Percentiles rank a stretch among this genome's conserved stretches.
These are phyloP conservation scores for Licmophora abbreviata DNA, from an alignment of 108 stramenopile genomes.

Conservation along the genomic window DNA sequence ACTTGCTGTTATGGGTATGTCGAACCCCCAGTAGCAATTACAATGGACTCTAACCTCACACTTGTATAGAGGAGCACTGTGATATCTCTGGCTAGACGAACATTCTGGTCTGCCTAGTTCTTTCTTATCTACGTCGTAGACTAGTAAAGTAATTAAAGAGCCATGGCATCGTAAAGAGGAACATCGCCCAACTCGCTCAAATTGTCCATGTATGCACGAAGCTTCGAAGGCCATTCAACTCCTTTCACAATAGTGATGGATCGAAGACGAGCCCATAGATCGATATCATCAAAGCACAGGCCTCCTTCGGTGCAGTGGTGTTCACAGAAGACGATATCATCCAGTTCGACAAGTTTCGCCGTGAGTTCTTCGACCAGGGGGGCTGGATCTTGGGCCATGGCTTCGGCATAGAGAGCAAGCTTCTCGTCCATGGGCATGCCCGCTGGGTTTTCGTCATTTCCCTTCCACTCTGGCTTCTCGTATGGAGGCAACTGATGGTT, in stretches of 20 bases:
- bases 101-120: no score
- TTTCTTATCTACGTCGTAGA: no score
- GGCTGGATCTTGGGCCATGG: conserved; percentile 73
- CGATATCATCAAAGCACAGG: conserved; percentile 81
- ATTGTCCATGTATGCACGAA: conserved; percentile 87
- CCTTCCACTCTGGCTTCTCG: conserved; percentile 86
- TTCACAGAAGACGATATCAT: conserved; percentile 76
- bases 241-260: conserved; percentile 83
- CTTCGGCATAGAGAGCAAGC: conserved; percentile 70
- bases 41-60: no score
- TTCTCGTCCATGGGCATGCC: conserved; percentile 70
- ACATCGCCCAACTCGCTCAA: conserved; percentile 77
- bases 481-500: conserved; percentile 87
- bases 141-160: no score
- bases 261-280: conserved; percentile 85
- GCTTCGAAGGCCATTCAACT: conserved; percentile 73
- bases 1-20: no score
- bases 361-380: conserved; percentile 77
- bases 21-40: no score
- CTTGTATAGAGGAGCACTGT: no score
- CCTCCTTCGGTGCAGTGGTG: conserved; percentile 82
- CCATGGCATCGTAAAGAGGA: conserved; percentile 87
- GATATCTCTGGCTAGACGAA: no score
- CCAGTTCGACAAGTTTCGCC: conserved; percentile 71
- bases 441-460: conserved; percentile 29